Percentiles rank a stretch among this genome's conserved stretches.
Conservation (phyloP, 23 red algal genomes). For the Gracilaria domingensis region DNA sequence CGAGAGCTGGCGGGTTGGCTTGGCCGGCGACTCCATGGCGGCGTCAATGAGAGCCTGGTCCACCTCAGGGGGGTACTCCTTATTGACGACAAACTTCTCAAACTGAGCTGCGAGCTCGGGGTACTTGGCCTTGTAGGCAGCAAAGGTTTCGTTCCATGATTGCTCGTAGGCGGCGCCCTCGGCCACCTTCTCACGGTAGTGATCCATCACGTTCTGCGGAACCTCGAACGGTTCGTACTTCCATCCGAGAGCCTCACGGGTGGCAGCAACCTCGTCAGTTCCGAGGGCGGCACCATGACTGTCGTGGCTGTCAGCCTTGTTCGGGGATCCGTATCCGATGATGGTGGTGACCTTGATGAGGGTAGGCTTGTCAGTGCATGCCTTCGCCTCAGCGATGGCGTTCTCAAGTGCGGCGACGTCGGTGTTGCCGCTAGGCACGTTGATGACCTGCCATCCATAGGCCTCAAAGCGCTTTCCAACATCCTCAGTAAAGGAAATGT, state of each 20-base stretch:
- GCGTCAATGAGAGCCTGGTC: conserved; percentile 82
- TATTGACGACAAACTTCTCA: conserved; percentile 80
- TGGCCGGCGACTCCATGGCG: conserved; percentile 50
- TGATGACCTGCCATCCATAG: conserved; percentile 96
- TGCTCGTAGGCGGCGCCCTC: conserved; percentile 69
- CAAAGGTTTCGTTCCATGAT: conserved; percentile 78
- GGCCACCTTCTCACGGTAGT: conserved; percentile 83
- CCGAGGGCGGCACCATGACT: conserved; percentile 94
- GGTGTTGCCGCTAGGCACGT: conserved; percentile 92
- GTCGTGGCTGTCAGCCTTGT: conserved; percentile 92
- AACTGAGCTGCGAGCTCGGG: conserved; percentile 88
- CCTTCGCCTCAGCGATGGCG: conserved; percentile 89
- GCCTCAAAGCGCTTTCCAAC: conserved; percentile 88
- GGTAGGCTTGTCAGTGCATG: conserved; percentile 85
- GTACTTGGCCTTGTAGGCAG: conserved; percentile 81
- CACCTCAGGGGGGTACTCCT: conserved; percentile 67
- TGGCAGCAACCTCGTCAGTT: conserved; percentile 87
- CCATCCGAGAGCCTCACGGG: conserved; percentile 91
- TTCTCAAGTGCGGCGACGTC: conserved; percentile 82
- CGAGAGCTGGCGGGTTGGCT: conserved; percentile 87
- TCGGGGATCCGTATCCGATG: conserved; percentile 96
- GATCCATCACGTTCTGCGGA: conserved; percentile 80
- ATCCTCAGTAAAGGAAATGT: conserved; percentile 93
- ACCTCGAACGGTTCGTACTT: conserved; percentile 86
- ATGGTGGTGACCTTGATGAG: conserved; percentile 90